phyloP scores from a whole-genome alignment of 306 rosid species.

The Casuarina equisetifolia region DNA sequence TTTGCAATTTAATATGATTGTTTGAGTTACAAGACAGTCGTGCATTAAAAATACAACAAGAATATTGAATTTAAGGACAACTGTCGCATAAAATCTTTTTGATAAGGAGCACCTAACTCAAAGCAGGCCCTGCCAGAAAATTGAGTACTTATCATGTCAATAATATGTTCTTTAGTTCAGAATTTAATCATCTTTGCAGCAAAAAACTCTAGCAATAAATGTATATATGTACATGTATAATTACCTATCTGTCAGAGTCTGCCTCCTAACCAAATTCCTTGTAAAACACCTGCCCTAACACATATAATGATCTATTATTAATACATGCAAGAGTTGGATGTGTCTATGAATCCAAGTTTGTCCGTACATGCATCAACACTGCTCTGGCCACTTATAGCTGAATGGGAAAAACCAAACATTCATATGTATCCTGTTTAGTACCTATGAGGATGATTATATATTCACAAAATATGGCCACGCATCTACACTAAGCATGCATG shows the following conservation, averaged over 20 bases:
- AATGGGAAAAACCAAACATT: background rate
- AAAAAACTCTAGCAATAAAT: background rate
- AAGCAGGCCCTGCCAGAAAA: slow-evolving; percentile 18
- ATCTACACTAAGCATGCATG: slow-evolving; percentile 35
- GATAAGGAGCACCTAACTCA: slow-evolving; percentile 3
- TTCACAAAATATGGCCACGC: slow-evolving; percentile 15
- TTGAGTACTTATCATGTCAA: slow-evolving; percentile 11
- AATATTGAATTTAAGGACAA: background rate
- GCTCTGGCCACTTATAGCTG: background rate
- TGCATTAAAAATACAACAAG: background rate
- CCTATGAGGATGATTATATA: background rate
- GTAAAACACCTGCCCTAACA: background rate
- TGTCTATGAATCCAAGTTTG: too few relatives aligned
- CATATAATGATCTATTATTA: slow-evolving; percentile 4
- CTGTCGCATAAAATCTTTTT: slow-evolving; percentile 4
- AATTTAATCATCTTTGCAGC: slow-evolving; percentile 22
- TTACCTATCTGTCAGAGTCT: slow-evolving; percentile 5
- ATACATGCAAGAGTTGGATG: slow-evolving; percentile 6
- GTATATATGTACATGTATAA: background rate
- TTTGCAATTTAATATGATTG: background rate
- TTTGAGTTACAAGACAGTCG: background rate
- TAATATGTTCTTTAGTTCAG: background rate
- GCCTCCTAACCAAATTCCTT: slow-evolving; percentile 10
- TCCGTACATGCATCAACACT: background rate
- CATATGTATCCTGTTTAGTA: background rate